Conservation (phyloP, 495 filamentous ascomycete species). For the Niebla homalea region DNA sequence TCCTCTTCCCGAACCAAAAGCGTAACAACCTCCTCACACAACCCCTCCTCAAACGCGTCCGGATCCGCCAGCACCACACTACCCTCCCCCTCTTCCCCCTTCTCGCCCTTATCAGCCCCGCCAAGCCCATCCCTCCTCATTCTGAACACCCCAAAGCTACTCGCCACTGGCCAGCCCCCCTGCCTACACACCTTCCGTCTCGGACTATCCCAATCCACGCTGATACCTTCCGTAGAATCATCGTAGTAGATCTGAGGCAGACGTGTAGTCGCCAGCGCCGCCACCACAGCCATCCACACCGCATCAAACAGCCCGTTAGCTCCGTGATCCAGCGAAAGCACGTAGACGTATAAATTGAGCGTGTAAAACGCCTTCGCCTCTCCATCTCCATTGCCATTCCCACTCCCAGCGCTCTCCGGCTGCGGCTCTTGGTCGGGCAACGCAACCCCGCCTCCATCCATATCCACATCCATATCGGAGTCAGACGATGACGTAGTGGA, state of each 20-base stretch:
- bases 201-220: constrained; percentile 50
- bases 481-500: constrained; percentile 28
- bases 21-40: constrained; percentile 61
- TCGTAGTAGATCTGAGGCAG: constrained; percentile 83
- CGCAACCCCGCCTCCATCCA: constrained; percentile 14
- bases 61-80: constrained; percentile 76
- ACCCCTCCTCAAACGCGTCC: constrained; percentile 75
- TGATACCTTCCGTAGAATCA: constrained; percentile 57
- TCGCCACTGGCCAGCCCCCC: constrained; percentile 50
- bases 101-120: constrained; percentile 27
- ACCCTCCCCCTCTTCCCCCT: constrained; percentile 31
- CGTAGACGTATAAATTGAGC: constrained; percentile 82
- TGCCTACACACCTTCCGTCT: constrained; percentile 40
- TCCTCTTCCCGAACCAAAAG: constrained; percentile 47
- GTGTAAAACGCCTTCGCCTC: constrained; percentile 81
- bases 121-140: constrained; percentile 39
- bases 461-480: constrained; percentile 25
- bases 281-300: constrained; percentile 70
- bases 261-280: constrained; percentile 65
- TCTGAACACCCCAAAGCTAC: constrained; percentile 62
- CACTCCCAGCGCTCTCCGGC: background rate
- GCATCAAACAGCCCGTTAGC: constrained; percentile 82
- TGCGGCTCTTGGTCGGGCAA: background rate
- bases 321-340: constrained; percentile 83
- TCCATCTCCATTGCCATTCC: constrained; percentile 10